Evolutionary conservation across 1,139 yeast genomes (phyloP).

Genomic region (Insectozyma bohioensis): DNA sequence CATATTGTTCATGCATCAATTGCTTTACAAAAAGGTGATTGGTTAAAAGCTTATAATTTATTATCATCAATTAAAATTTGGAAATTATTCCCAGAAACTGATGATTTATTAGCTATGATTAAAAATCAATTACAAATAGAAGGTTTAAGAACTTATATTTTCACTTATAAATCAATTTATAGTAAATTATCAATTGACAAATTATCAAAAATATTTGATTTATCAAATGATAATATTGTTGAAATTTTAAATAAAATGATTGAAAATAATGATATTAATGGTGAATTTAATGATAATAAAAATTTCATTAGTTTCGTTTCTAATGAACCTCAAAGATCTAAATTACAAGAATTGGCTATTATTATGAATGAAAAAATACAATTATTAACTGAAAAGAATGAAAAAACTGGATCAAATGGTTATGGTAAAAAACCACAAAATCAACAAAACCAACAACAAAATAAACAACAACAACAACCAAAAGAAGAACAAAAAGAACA

Average conservation of each 20-base stretch:
- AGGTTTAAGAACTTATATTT: conserved; percentile 86
- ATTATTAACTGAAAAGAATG: conserved; percentile 80
- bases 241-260: conserved; percentile 74
- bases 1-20: conserved; percentile 92
- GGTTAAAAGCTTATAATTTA: conserved; percentile 75
- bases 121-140: conserved; percentile 79
- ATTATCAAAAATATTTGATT: conserved; percentile 65
- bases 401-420: conserved; percentile 78
- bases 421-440: conserved; percentile 45
- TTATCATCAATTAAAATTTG: conserved; percentile 82
- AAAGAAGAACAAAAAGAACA: conserved; percentile 30
- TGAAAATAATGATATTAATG: conserved; percentile 72
- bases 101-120: conserved; percentile 66
- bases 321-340: conserved; percentile 77
- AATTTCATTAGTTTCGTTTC: conserved; percentile 58
- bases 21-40: conserved; percentile 85
- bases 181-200: conserved; percentile 70
- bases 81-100: conserved; percentile 76
- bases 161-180: conserved; percentile 78
- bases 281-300: conserved; percentile 50
- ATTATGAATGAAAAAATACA: conserved; percentile 85
- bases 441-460: conserved; percentile 36
- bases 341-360: conserved; percentile 86
- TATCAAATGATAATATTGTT: conserved; percentile 55
- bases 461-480: conserved; percentile 34